phyloP scores from a whole-genome alignment of 495 filamentous ascomycete genomes.

The Cryomyces antarcticus region DNA sequence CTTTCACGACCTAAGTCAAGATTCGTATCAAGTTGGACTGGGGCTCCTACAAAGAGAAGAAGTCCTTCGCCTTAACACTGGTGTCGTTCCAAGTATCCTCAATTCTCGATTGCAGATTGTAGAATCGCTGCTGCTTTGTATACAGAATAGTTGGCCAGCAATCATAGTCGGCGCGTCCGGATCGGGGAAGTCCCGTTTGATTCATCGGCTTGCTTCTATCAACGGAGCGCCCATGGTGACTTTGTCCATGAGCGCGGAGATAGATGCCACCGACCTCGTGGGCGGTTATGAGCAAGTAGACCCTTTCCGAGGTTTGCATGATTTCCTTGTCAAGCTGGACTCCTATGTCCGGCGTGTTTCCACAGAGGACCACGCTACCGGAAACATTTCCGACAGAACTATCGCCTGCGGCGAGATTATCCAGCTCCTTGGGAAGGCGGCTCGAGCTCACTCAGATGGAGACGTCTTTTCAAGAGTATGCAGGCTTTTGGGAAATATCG shows the following conservation, averaged over 20 bases:
- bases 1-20: conserved; percentile 47
- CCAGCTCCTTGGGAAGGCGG: background rate
- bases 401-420: background rate
- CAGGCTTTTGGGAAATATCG: background rate
- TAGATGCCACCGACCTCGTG: conserved; percentile 90
- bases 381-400: too few relatives aligned
- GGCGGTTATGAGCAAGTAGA: conserved; percentile 94
- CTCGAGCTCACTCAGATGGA: background rate
- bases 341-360: background rate
- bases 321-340: conserved; percentile 3
- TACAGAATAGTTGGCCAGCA: conserved; percentile 70
- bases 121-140: conserved; percentile 71
- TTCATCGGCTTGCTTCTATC: conserved; percentile 59
- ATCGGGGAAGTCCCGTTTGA: conserved; percentile 62
- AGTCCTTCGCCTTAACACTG: background rate
- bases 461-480: background rate
- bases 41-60: conserved; percentile 41
- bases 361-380: background rate
- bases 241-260: conserved; percentile 74
- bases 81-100: background rate
- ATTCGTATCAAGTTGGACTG: conserved; percentile 59
- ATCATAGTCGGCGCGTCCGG: conserved; percentile 76
- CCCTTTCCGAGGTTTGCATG: conserved; percentile 38
- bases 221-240: conserved; percentile 53
- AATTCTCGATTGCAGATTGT: conserved; percentile 41